These are phyloP conservation scores for Aspergillus fructus DNA, from an alignment of 2,329 filamentous ascomycete species.

Conservation along the genomic window DNA sequence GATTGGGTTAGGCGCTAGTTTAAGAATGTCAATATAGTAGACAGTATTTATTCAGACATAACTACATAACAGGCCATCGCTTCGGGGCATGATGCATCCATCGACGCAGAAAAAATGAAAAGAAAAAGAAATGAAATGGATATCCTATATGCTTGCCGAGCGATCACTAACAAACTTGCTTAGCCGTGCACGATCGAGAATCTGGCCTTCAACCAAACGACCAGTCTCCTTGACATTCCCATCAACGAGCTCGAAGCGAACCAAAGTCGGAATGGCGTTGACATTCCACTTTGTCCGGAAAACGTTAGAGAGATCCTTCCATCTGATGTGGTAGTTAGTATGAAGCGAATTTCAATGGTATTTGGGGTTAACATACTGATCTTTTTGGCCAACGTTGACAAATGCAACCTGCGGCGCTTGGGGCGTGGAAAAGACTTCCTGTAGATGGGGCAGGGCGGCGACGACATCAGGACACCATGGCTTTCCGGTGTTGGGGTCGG, in stretches of 20 bases:
- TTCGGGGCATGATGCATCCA: too few species aligned
- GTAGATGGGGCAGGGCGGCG: slow-evolving; percentile 35
- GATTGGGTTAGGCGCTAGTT: too few species aligned
- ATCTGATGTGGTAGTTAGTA: slow-evolving; percentile 25
- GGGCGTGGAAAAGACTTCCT: slow-evolving; percentile 28
- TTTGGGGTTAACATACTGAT: slow-evolving; percentile 28
- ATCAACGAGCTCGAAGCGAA: slow-evolving; percentile 33
- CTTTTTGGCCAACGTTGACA: slow-evolving; percentile 37
- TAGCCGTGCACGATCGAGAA: slow-evolving; percentile 28
- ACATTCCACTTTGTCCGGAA: slow-evolving; percentile 38
- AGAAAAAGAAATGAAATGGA: background rate
- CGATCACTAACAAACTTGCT: slow-evolving; percentile 19
- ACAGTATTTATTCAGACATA: too few species aligned
- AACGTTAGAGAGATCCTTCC: slow-evolving; percentile 34
- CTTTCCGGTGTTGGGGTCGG: slow-evolving; percentile 34
- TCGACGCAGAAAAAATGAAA: background rate
- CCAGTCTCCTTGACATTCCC: slow-evolving; percentile 32
- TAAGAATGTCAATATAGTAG: too few species aligned
- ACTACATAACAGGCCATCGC: too few species aligned
- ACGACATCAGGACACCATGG: slow-evolving; percentile 45
- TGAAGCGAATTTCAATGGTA: background rate
- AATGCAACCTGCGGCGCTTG: slow-evolving; percentile 26
- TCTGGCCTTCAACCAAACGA: slow-evolving; percentile 31
- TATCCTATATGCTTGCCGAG: background rate
- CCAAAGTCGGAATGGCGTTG: slow-evolving; percentile 35